Base-by-base conservation (phyloP, 2,329 filamentous ascomycete genomes). In the Bipolaris bicolor region DNA sequence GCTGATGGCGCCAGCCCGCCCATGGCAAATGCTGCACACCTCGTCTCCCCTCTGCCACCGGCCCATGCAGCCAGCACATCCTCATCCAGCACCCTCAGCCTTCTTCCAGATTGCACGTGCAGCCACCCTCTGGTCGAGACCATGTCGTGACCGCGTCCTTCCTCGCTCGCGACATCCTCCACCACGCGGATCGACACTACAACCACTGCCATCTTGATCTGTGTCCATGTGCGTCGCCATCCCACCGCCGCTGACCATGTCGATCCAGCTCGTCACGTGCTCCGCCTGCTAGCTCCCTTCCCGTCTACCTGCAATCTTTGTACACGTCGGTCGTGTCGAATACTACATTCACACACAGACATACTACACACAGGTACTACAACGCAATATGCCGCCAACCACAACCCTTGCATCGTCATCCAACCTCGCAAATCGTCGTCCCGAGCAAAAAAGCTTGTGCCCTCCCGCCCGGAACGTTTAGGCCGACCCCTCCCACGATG, bases 401-500 rank as follows among this genome's bases (percentile, higher is more conserved):
- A 37, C 41, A 54, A 33, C 53, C 43, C 52, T 45, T 49, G 54
- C 34, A 45, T 16, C 34, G 10, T 18, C 9, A 22, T 34, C 24
- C 22, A 9, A 26, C 20, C 33, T 49, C 45, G 55, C 45, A 49
- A 45, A 45, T 40, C 50, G n/a, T 43, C 49, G 49, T 47, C 39
- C 41, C 51, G 43, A 18, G 31, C 31, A 58, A 24, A 36, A 55
- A 57, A 50, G 51, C 55, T 55, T 58, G 22, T 55, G 46, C 55
- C 31, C 44, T 45, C 40, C 40, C 47, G 54, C 51, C 51, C 51
- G 52, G 22, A 49, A 29, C 34, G 24, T 39, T 49, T 39, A n/a
- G 18, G 24, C 36, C 45, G 51, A 37, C 45, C 26, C 41, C 24
- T 29, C 34, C 16, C 31, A 39, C 45, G 24, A 34, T 22, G 43